A percentile compares a stretch with the other conserved stretches of the same genome.
Conservation (phyloP, 768 basidiomycete species). For the Saitozyma podzolica region DNA sequence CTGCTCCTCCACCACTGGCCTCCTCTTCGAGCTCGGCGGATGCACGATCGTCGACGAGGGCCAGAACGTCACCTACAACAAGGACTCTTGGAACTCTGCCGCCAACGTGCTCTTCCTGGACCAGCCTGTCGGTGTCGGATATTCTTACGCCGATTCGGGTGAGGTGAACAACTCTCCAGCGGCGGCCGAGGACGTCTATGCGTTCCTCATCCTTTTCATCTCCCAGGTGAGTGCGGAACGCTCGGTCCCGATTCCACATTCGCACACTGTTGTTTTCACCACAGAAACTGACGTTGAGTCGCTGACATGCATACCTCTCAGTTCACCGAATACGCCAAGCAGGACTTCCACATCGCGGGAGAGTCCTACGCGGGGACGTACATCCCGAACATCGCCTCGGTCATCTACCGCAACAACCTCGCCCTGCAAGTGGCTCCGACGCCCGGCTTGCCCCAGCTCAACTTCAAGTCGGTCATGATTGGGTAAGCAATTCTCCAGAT, state of each 20-base stretch:
- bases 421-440: constrained; percentile 44
- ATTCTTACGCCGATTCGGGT: constrained; percentile 70
- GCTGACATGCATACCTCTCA: constrained; percentile 60
- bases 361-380: constrained; percentile 55
- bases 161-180: constrained; percentile 76
- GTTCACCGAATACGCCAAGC: constrained; percentile 48
- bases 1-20: constrained; percentile 70
- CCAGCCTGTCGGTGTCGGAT: constrained; percentile 82
- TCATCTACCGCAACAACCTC: constrained; percentile 75
- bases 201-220: constrained; percentile 51
- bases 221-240: constrained; percentile 62
- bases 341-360: constrained; percentile 53
- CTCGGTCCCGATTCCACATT: no score
- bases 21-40: constrained; percentile 86
- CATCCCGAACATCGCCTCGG: constrained; percentile 78
- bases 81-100: constrained; percentile 78
- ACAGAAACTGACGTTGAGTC: constrained; percentile 59
- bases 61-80: constrained; percentile 60
- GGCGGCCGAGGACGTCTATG: constrained; percentile 79
- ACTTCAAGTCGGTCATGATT: constrained; percentile 78
- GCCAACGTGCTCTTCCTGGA: constrained; percentile 60
- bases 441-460: constrained; percentile 66
- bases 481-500: constrained; percentile 61
- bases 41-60: constrained; percentile 73
- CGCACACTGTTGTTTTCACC: constrained; percentile 73